Evolutionary conservation across 140 eudicot species (phyloP).

Genomic region (Stevia rebaudiana): DNA sequence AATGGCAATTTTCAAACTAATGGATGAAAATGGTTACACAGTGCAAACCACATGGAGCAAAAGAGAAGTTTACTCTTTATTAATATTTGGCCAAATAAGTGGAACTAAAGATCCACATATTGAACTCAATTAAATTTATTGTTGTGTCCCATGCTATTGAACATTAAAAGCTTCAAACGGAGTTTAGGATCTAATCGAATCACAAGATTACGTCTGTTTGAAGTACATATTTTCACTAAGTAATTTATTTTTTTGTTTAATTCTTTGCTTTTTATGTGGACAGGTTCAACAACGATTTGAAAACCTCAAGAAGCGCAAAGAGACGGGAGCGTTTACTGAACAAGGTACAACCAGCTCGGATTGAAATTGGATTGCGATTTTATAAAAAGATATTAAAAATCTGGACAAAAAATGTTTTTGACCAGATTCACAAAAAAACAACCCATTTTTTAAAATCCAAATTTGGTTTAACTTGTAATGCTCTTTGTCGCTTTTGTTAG

Average conservation of each 20-base stretch:
- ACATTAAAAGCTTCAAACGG: conserved; percentile 14
- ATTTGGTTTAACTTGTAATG: background rate
- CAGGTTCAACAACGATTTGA: conserved; percentile 96
- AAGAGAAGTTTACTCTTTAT: too few species aligned
- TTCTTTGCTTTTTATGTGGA: background rate
- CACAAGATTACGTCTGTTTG: background rate
- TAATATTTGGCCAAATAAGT: background rate
- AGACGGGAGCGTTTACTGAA: conserved; percentile 74
- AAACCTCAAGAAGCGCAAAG: conserved; percentile 86
- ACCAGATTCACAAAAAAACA: background rate
- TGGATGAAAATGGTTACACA: too few species aligned
- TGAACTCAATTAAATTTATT: background rate
- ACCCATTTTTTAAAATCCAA: background rate
- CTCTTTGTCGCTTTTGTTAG: conserved; percentile 27
- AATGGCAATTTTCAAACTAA: too few species aligned
- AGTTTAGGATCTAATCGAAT: conserved; percentile 3
- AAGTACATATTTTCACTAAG: background rate
- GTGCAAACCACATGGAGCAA: too few species aligned
- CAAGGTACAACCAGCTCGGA: conserved; percentile 47
- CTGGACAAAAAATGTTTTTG: background rate
- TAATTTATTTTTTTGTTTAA: background rate
- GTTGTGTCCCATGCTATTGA: background rate
- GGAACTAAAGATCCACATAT: conserved; percentile 1
- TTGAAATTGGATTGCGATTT: background rate
- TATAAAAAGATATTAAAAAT: background rate